phyloP scores from a whole-genome alignment of 2,329 filamentous ascomycete genomes.

The Trichophyton simii region DNA sequence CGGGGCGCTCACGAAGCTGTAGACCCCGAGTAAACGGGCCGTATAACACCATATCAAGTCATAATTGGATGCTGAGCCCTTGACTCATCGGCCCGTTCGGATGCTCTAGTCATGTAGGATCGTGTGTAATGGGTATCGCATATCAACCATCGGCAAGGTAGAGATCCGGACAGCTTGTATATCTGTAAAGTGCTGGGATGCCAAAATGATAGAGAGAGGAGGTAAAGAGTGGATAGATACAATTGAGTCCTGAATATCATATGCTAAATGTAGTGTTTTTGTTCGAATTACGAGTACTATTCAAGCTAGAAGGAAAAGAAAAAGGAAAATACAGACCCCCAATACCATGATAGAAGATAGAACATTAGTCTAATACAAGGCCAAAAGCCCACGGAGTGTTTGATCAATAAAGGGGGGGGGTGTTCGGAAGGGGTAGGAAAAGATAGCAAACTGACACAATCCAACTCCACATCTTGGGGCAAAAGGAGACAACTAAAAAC shows the following conservation, averaged over 20 bases:
- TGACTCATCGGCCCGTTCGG: too few relatives aligned
- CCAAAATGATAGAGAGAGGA: too few relatives aligned
- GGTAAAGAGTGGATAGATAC: not conserved
- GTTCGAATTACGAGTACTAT: not conserved
- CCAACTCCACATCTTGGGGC: not conserved
- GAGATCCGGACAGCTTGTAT: too few relatives aligned
- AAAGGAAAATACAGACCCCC: not conserved
- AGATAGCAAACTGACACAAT: constrained; percentile 1
- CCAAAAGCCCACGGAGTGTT: not conserved
- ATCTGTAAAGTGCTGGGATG: too few relatives aligned
- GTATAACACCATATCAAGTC: too few relatives aligned
- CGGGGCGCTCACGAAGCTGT: too few relatives aligned
- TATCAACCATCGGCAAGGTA: too few relatives aligned
- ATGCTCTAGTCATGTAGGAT: too few relatives aligned
- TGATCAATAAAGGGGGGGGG: not conserved
- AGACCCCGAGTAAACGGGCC: too few relatives aligned
- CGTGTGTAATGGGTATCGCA: too few relatives aligned
- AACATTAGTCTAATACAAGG: constrained; percentile 2
- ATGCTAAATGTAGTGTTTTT: not conserved
- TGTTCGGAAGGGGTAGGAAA: not conserved
- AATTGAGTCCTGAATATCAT: too few relatives aligned
- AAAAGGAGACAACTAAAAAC: not conserved
- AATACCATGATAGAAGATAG: not conserved
- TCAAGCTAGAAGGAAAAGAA: not conserved
- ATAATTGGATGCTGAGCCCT: too few relatives aligned